Evolutionary conservation across 306 rosid genomes (phyloP).

Genomic region (Castanopsis chinensis): DNA sequence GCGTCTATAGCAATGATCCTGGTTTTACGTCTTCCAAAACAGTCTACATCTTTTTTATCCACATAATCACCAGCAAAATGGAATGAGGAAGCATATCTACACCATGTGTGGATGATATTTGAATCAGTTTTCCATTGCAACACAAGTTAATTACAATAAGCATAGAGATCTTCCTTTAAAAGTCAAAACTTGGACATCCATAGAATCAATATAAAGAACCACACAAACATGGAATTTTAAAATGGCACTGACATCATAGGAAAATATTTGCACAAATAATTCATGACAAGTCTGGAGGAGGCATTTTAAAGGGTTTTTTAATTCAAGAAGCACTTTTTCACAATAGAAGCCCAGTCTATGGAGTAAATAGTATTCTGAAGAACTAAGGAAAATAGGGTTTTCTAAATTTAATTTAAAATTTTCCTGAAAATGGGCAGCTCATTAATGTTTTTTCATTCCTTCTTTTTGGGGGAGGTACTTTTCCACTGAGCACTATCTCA

Average conservation of each 20-base stretch:
- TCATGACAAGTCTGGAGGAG: background rate
- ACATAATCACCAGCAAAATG: conserved; percentile 69
- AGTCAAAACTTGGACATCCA: background rate
- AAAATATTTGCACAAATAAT: background rate
- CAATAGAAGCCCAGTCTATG: background rate
- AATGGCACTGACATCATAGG: background rate
- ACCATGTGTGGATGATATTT: conserved; percentile 28
- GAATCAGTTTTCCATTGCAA: conserved; percentile 21
- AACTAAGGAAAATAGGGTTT: background rate
- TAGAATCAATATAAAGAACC: background rate
- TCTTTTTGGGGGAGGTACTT: background rate
- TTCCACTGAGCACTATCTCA: background rate
- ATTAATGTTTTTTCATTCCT: no score
- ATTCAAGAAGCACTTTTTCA: background rate
- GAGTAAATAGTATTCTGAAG: background rate
- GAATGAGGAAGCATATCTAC: conserved; percentile 87
- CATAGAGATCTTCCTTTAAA: conserved; percentile 4
- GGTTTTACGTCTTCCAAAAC: conserved; percentile 72
- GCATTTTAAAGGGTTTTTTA: background rate
- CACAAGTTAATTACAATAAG: conserved; percentile 9
- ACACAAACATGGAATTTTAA: background rate
- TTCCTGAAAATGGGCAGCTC: no score
- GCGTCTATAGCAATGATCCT: conserved; percentile 86
- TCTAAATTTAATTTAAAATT: background rate
- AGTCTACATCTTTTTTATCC: conserved; percentile 57